A percentile compares a stretch with the other conserved stretches of the same genome.
Conservation (phyloP, 192 early-diverging fungal species). For the Coemansia sp. region DNA sequence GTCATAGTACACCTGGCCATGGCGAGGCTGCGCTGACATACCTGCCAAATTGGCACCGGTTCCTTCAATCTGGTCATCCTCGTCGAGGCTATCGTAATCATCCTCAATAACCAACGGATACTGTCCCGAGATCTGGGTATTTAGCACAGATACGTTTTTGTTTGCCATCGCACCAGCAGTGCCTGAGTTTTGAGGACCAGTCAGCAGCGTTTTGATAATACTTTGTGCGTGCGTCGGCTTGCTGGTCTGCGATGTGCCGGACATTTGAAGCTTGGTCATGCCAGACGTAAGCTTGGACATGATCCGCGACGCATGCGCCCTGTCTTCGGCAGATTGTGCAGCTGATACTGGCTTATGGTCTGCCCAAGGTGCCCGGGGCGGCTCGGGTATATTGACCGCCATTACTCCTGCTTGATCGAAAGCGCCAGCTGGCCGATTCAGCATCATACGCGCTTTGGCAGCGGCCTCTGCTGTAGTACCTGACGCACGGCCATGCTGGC, state of each 20-base stretch:
- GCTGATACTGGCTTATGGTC: neutral
- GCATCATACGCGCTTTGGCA: constrained; percentile 18
- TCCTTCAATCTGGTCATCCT: constrained; percentile 14
- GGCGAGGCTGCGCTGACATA: neutral
- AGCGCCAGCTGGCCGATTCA: neutral
- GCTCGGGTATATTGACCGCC: constrained; percentile 34
- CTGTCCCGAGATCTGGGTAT: constrained; percentile 29
- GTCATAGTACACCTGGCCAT: constrained; percentile 25
- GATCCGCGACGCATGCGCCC: constrained; percentile 27
- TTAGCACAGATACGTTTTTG: constrained; percentile 4
- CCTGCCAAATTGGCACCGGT: neutral
- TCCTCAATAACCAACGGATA: constrained; percentile 43
- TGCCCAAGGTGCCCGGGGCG: constrained; percentile 37
- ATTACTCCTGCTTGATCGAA: neutral
- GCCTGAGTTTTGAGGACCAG: constrained; percentile 23
- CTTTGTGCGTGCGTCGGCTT: constrained; percentile 29
- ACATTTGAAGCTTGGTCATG: constrained; percentile 1
- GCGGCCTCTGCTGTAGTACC: constrained; percentile 20
- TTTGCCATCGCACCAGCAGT: neutral
- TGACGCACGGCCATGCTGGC: constrained; percentile 1
- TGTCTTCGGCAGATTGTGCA: constrained; percentile 6
- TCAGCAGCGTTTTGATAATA: constrained; percentile 44
- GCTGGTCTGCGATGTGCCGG: neutral
- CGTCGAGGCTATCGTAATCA: constrained; percentile 50
- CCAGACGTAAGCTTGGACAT: constrained; percentile 30